Evolutionary conservation across 495 filamentous ascomycete genomes (phyloP), one percentile per base, ranked within the genome.

Genomic region (Podospora pseudocomata): DNA sequence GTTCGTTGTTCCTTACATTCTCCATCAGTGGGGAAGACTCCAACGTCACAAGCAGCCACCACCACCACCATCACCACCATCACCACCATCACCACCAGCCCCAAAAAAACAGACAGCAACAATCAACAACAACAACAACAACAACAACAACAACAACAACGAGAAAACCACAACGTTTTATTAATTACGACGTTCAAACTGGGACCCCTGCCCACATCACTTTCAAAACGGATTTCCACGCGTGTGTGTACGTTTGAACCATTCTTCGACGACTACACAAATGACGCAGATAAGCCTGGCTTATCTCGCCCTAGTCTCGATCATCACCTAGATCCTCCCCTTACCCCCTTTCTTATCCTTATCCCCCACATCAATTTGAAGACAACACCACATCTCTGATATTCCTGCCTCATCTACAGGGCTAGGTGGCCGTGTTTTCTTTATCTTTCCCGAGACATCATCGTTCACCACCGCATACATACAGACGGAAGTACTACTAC

Each of bases 241-340:
- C 65, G 60, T 11, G 39, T 49, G 39, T 56, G 69, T 65, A 63
- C 65, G 64, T 62, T 72, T 55, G 20, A 23, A 68, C 30, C 30
- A 32, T 67, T 5, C 13, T n/a, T 58, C 39, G 39, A 63, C 60
- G 56, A 26, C 68, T 65, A 70, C 65, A 63, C 76, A 76, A 81
- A 84, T 83, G 82, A 83, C 82, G 82, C 79, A 78, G 77, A 81
- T 81, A 82, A 81, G 75, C 79, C 77, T 78, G 72, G 73, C 81
- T 82, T 82, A 84, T 84, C 82, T 84, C 61, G 80, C 81, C 70
- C 79, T 84, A 64, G 82, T 72, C 69, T 82, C 82, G 62, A 78
- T 83, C 74, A 72, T 83, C 73, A 84, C 82, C 71, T 84, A 83
- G 74, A 74, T 71, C 70, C 66, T 71, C 70, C 66, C 70, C 74